Base-by-base conservation (phyloP, 768 basidiomycete genomes). In the Dioszegia crocea region DNA sequence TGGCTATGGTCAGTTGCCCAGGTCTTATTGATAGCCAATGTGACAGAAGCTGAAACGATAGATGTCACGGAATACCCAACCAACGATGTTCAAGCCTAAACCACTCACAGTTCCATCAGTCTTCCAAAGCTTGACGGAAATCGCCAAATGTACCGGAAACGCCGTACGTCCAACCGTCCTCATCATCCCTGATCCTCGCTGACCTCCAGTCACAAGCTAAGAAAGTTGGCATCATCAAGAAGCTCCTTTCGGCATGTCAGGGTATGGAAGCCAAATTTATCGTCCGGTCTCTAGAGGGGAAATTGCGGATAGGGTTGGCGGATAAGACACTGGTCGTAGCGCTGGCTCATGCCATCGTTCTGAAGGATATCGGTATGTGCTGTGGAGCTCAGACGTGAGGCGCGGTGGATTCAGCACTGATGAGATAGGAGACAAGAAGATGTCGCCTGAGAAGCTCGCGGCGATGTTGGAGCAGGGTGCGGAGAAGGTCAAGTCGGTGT, bases 181-280 rank as follows among this genome's bases (percentile, higher is more conserved):
- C 23, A 17, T 16, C 14, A 21, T 16, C 10, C 11, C 16, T 45
- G 16, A 16, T 24, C 23, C 23, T 17, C 10, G 49, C 19, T 43
- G 26, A 57, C 33, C 21, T 16, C 29, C 56, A 96, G 89, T 93
- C 93, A 0, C 93, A 97, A 84, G 83, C 83, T 44, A 92, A 91
- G 80, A 99, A 99, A 74, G 91, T 96, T 11, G 87, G 87, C 0
- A 88, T 94, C 60, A 92, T 99, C 72, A 94, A 91, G 39, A 90
- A 91, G 73, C 82, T 99, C 2, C 82, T 99, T 2, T 92, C 93
- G 2, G 86, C 91, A 1, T 98, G 93, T 74, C 87, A 89, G 69
- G 90, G 86, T n/a, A 71, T 65, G 24, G 96, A 99, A 78, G 93
- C 96, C 23, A 98, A 97, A 74, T 99, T 93, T 75, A 89, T 98